Percentiles rank a stretch among this genome's conserved stretches.
Evolutionary conservation across 106 monocot species (phyloP).

Genomic region (Acanthochlamys bracteata): DNA sequence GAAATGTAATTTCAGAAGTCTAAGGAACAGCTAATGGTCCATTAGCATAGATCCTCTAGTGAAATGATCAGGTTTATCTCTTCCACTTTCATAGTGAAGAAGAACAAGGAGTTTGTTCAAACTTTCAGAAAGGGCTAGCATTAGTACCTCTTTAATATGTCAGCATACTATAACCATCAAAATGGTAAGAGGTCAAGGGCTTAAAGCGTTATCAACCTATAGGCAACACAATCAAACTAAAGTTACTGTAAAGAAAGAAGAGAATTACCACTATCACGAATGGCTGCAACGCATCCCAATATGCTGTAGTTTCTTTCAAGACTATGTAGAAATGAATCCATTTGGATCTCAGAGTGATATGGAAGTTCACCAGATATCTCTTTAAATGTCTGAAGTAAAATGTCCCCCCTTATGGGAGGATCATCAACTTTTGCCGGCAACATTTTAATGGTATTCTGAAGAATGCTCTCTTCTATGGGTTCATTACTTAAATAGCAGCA

Average conservation of each 20-base stretch:
- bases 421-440: conserved; percentile 77
- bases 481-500: conserved; percentile 65
- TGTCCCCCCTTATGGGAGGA: conserved; percentile 80
- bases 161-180: too few relatives aligned
- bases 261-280: conserved; percentile 28
- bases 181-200: too few relatives aligned
- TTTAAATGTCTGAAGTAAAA: conserved; percentile 64
- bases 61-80: too few relatives aligned
- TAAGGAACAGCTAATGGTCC: too few relatives aligned
- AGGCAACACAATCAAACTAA: too few relatives aligned
- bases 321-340: conserved; percentile 45
- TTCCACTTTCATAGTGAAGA: too few relatives aligned
- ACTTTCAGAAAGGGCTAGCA: too few relatives aligned
- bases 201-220: too few relatives aligned
- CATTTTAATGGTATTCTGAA: conserved; percentile 40
- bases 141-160: too few relatives aligned
- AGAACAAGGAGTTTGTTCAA: too few relatives aligned
- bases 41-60: too few relatives aligned
- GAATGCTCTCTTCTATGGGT: conserved; percentile 23
- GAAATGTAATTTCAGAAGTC: not conserved
- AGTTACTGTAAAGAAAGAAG: too few relatives aligned
- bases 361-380: conserved; percentile 46
- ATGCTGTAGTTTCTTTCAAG: conserved; percentile 40
- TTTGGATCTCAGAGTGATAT: conserved; percentile 15
- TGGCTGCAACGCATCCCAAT: conserved; percentile 28